Conservation (phyloP, 192 early-diverging fungal species). For the Backusella circina region DNA sequence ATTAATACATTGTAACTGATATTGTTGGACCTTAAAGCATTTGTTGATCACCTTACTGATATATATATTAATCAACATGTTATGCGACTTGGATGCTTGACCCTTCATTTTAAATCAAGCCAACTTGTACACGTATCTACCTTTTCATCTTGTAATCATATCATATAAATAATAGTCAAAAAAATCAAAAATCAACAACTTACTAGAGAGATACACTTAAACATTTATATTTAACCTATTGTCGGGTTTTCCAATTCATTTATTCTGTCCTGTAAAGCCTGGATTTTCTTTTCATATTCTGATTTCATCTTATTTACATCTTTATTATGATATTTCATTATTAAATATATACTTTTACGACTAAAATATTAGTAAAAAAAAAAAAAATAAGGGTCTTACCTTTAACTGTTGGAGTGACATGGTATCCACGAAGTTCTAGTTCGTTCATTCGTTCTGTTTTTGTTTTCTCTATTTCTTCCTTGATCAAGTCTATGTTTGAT, state of each 20-base stretch:
- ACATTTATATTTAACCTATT: not conserved
- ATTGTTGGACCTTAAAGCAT: too few relatives aligned
- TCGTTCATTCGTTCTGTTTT: not conserved
- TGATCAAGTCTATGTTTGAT: not conserved
- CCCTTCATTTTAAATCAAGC: too few relatives aligned
- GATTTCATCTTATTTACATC: not conserved
- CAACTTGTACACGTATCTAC: too few relatives aligned
- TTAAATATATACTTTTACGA: not conserved
- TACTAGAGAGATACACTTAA: too few relatives aligned
- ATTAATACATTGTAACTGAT: too few relatives aligned
- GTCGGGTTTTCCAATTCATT: not conserved
- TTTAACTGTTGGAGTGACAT: not conserved
- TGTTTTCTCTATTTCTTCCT: not conserved
- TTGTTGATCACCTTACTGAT: too few relatives aligned
- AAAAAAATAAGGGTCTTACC: not conserved
- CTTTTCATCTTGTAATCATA: too few relatives aligned
- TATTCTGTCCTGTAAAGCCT: not conserved
- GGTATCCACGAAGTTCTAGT: not conserved
- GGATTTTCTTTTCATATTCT: not conserved
- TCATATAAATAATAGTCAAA: too few relatives aligned
- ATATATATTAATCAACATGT: too few relatives aligned
- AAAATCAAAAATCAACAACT: too few relatives aligned
- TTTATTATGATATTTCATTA: not conserved
- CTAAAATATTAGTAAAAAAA: not conserved
- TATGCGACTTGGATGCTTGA: too few relatives aligned